Evolutionary conservation across 768 basidiomycete species (phyloP), one percentile per base, ranked within the genome.

Genomic region (Tylopilus sp.): DNA sequence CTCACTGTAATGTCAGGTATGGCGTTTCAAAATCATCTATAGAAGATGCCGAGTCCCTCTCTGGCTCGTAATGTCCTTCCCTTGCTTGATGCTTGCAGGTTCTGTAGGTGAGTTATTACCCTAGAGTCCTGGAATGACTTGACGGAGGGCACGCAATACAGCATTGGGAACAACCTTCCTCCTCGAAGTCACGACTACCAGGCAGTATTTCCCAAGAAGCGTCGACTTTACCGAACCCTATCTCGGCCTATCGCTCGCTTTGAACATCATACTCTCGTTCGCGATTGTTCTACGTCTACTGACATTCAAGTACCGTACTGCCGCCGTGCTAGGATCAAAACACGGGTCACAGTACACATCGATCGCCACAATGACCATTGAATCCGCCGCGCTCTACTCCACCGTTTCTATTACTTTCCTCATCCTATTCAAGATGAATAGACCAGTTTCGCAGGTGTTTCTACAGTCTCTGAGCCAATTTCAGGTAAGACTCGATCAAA

Each of bases 241-340:
- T 42, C 55, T 63, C 51, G n/a, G n/a, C n/a, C n/a, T n/a, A n/a
- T n/a, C n/a, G n/a, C n/a, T n/a, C n/a, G n/a, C n/a, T n/a, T n/a
- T 71, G 16, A 75, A 72, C 51, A 58, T 74, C 40, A 31, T 72
- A 30, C 50, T 67, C 22, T 70, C 74, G 1, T 26, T 70, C 16
- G 46, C 60, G 10, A 71, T 75, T 48, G 65, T 61, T 0, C 21
- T 46, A 64, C n/a, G n/a, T n/a, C n/a, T n/a, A n/a, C n/a, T n/a
- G n/a, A n/a, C n/a, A n/a, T n/a, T n/a, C n/a, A n/a, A 69, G 19
- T 31, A 52, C 24, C 48, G 25, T 10, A 38, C 53, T 6, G 14
- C 25, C 5, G 24, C 24, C 3, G 42, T 43, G 6, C 42, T 74
- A 2, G 70, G 71, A 17, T 19, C 44, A 11, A 33, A 4, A 13